Conservation (phyloP, 1,139 yeast species). For the Pichia sp. region DNA sequence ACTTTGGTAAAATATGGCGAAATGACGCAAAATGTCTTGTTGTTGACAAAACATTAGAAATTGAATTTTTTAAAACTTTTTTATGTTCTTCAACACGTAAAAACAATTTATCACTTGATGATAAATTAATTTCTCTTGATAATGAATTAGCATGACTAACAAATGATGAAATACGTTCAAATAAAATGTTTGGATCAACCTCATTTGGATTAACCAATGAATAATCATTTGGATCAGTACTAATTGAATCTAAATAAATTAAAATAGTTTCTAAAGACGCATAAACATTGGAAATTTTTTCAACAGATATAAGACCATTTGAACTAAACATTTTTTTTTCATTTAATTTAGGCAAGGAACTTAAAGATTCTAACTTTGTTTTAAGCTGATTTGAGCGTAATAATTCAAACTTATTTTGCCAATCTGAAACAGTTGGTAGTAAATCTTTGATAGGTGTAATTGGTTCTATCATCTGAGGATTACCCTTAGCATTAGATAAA, state of each 20-base stretch:
- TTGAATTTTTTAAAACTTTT: conserved; percentile 47
- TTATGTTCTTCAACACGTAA: conserved; percentile 16
- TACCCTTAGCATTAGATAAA: not conserved
- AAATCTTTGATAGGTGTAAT: not conserved
- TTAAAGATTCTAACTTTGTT: conserved; percentile 1
- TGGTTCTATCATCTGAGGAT: not conserved
- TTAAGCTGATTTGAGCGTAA: conserved; percentile 30
- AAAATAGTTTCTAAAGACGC: conserved; percentile 43
- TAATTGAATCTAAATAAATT: conserved; percentile 28
- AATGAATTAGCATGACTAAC: conserved; percentile 40
- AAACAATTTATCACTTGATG: conserved; percentile 20
- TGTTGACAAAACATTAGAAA: conserved; percentile 71
- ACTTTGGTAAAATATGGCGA: conserved; percentile 57
- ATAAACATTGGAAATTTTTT: conserved; percentile 41
- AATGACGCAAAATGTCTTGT: conserved; percentile 72
- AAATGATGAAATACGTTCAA: conserved; percentile 49
- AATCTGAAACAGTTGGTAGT: conserved; percentile 22
- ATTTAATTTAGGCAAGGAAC: not conserved
- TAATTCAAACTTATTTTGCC: conserved; percentile 46
- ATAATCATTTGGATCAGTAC: conserved; percentile 22
- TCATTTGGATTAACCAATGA: conserved; percentile 11
- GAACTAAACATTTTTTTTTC: conserved; percentile 10
- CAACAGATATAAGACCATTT: conserved; percentile 41
- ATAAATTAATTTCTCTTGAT: conserved; percentile 33
- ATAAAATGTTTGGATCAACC: conserved; percentile 38